Conservation (phyloP, 116 monocot genomes). For the Trichopus zeylanicus region DNA sequence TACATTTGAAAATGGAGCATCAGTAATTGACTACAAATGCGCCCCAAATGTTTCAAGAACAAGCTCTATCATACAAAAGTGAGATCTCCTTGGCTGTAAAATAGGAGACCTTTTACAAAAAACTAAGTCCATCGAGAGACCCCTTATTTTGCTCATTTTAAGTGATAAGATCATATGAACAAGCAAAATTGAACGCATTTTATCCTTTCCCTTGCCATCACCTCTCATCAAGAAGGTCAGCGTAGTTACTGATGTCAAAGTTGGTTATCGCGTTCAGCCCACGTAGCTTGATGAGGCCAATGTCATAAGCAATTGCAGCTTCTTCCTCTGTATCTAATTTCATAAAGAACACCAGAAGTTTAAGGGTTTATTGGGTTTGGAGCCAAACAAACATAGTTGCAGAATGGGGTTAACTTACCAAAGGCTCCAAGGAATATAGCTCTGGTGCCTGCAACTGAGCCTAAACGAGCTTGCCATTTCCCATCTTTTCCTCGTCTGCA, state of each 20-base stretch:
- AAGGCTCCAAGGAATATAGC: constrained; percentile 68
- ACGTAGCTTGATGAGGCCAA: constrained; percentile 38
- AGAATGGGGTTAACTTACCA: constrained; percentile 16
- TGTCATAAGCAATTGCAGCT: constrained; percentile 45
- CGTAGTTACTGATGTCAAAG: constrained; percentile 45
- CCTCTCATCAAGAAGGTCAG: constrained; percentile 9
- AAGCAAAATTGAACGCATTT: no score
- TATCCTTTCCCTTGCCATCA: background rate
- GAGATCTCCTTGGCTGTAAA: no score
- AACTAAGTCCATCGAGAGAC: no score
- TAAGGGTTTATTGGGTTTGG: background rate
- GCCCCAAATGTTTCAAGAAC: no score
- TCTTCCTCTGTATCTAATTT: constrained; percentile 39
- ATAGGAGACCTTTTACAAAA: no score
- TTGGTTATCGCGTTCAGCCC: constrained; percentile 46
- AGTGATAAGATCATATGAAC: no score
- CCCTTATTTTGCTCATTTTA: no score
- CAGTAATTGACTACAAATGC: no score
- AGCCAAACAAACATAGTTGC: background rate
- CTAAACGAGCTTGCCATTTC: constrained; percentile 69
- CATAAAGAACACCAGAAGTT: background rate
- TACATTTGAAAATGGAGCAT: no score
- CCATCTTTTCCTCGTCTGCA: constrained; percentile 47
- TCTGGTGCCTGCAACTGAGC: constrained; percentile 49
- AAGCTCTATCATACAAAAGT: no score